These are phyloP conservation scores for Ephemerocybe angulata DNA, from an alignment of 768 basidiomycete species.

Conservation along the genomic window DNA sequence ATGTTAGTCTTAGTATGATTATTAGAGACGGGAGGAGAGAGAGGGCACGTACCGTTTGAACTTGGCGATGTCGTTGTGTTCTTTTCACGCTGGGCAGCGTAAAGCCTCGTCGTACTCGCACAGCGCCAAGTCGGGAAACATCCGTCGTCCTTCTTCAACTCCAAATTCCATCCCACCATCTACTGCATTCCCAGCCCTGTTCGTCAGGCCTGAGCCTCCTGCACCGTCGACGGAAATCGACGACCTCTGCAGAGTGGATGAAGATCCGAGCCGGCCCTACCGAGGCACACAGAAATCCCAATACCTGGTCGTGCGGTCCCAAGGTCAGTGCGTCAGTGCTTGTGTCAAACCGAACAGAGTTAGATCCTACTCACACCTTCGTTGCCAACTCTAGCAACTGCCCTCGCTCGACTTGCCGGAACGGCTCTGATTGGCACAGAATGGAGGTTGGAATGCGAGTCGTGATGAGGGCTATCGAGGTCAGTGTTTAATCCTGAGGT, in stretches of 20 bases:
- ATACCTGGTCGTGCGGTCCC: too few species aligned
- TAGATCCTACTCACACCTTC: too few species aligned
- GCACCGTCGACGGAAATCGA: constrained; percentile 33
- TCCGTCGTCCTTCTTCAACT: too few species aligned
- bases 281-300: constrained; percentile 57
- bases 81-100: constrained; percentile 71
- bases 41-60: constrained; percentile 75
- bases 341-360: too few species aligned
- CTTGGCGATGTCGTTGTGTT: constrained; percentile 84
- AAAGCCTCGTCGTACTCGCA: constrained; percentile 82
- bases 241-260: too few species aligned
- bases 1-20: background rate
- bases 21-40: background rate
- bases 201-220: constrained; percentile 33
- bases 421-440: too few species aligned
- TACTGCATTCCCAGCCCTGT: constrained; percentile 28
- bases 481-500: too few species aligned
- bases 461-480: too few species aligned
- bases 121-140: constrained; percentile 81
- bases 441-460: too few species aligned
- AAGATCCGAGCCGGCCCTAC: constrained; percentile 29
- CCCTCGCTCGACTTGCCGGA: too few species aligned
- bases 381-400: too few species aligned
- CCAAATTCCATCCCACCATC: constrained; percentile 13
- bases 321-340: too few species aligned